Base-by-base conservation (phyloP, 2,329 filamentous ascomycete genomes). In the Zasmidium angulare region DNA sequence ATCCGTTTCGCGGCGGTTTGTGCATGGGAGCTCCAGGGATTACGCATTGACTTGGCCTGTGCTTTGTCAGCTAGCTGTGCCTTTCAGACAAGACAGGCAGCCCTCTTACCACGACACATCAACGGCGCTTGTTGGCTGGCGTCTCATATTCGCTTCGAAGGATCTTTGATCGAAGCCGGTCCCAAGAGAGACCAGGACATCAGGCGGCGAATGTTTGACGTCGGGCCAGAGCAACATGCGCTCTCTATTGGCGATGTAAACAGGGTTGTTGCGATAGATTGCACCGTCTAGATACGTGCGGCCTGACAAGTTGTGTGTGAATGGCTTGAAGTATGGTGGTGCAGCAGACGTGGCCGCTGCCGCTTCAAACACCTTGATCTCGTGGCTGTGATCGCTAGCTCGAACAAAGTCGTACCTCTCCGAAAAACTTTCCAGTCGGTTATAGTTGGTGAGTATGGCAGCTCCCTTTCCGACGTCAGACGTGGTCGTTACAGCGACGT, bases 261-360 rank as follows among this genome's bases (percentile, higher is more conserved):
- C 55, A 1, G 69, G 69, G 54, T 72, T 71, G 46, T 71, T 71
- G 46, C 71, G 60, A 20, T 65, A 56, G 3, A 72, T 57, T 1
- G 66, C 70, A n/a, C 70, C 68, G 55, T 71, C 69, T 17, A 43
- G 17, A 26, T 26, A 56, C n/a, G 46, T 75, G 3, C 76, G 74
- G 58, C 78, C 76, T 0, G 79, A 77, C 0, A 71, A 68, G 1
- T 75, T 71, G 53, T 82, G 78, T 23, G 72, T 68, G 68, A 80
- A 81, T 14, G 78, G 75, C 60, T 80, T 80, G 70, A 83, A 82
- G 62, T 77, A 80, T 1, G 72, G 74, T 2, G 81, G 79, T 2
- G 79, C 76, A 9, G 81, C 80, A 1, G 76, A 77, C 1, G 80
- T 81, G 4, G 80, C 80, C 17, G 79, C 72, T 2, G 77, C 74